Evolutionary conservation across 2,329 filamentous ascomycete genomes (phyloP).

Genomic region (Scedosporium apiospermum): DNA sequence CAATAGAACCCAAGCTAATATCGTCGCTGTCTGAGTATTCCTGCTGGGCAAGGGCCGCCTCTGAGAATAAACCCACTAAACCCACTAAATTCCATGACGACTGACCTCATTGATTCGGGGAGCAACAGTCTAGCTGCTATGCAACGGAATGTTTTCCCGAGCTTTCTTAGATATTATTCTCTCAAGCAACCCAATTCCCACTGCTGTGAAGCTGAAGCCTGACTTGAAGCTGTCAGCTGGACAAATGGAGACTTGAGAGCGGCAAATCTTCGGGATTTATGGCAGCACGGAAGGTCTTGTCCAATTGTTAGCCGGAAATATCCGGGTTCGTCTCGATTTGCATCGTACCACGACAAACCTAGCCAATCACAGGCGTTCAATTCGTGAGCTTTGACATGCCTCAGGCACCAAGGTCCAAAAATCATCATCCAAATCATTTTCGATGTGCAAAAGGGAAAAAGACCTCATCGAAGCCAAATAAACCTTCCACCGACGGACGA

Average conservation of each 20-base stretch:
- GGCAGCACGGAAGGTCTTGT: neutral
- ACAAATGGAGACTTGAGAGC: neutral
- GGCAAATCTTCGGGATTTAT: neutral
- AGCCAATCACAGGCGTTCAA: slow-evolving; percentile 3
- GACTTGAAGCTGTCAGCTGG: neutral
- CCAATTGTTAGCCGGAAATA: slow-evolving; percentile 5
- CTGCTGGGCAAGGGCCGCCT: too few relatives aligned
- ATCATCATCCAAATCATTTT: slow-evolving; percentile 7
- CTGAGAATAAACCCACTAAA: too few relatives aligned
- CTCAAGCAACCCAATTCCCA: too few relatives aligned
- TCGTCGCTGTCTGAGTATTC: too few relatives aligned
- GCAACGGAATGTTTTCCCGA: too few relatives aligned
- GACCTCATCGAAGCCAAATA: slow-evolving; percentile 19
- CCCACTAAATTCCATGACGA: too few relatives aligned
- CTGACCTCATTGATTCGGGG: too few relatives aligned
- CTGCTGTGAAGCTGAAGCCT: neutral
- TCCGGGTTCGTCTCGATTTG: slow-evolving; percentile 2
- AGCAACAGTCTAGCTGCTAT: too few relatives aligned
- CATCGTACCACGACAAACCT: slow-evolving; percentile 1
- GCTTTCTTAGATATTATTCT: too few relatives aligned
- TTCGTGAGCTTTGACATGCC: slow-evolving; percentile 4
- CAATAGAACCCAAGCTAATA: too few relatives aligned
- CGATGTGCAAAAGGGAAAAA: slow-evolving; percentile 6
- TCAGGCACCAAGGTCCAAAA: slow-evolving; percentile 6
- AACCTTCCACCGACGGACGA: slow-evolving; percentile 15